Evolutionary conservation across 345 rosid genomes (phyloP), one percentile per base, ranked within the genome.

Genomic region (Eucalyptus virginea): DNA sequence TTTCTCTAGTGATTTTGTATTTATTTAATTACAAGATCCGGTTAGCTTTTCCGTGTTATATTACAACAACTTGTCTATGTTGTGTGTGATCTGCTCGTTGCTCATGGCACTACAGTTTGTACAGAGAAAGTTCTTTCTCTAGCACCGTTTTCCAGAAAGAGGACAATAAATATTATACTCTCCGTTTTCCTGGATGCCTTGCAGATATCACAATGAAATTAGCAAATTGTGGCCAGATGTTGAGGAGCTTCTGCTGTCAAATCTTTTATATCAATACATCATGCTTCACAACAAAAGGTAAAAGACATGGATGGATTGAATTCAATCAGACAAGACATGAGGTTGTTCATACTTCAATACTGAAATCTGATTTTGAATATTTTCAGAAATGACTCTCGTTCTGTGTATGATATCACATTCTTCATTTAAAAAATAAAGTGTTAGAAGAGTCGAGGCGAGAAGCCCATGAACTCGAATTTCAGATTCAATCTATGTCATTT

Each of bases 1-100:
- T 51, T 15, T 1, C 56, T 51, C 56, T 52, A 4, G 56, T 52
- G 52, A 50, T 50, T 50, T 50, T 50, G 56, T 52, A 7, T 52
- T 19, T 52, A 52, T 52, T 52, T 52, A 52, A 52, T 52, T 52
- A 52, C 24, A 52, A 3, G 56, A 52, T 18, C 56, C 23, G 9
- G 24, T 1, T 52, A 52, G 56, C 24, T 52, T 52, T 52, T 52
- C 9, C 0, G 1, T 1, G 2, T 1, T 18, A 52, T 52, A 52
- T 52, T 52, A 52, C 4, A 52, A 18, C 1, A 51, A 52, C 56
- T 52, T n/a, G 19, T 65, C 77, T 65, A 32, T n/a, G 77, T 28
- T n/a, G 11, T n/a, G 3, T n/a, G 77, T 7, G 77, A 65, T 65
- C 37, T 65, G 77, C 77, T 65, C 37, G 77, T n/a, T 65, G 77